A percentile compares a stretch with the other conserved stretches of the same genome.
These are phyloP conservation scores for Acanthamoeba triangularis DNA, from an alignment of 208 protist species.

Conservation along the genomic window DNA sequence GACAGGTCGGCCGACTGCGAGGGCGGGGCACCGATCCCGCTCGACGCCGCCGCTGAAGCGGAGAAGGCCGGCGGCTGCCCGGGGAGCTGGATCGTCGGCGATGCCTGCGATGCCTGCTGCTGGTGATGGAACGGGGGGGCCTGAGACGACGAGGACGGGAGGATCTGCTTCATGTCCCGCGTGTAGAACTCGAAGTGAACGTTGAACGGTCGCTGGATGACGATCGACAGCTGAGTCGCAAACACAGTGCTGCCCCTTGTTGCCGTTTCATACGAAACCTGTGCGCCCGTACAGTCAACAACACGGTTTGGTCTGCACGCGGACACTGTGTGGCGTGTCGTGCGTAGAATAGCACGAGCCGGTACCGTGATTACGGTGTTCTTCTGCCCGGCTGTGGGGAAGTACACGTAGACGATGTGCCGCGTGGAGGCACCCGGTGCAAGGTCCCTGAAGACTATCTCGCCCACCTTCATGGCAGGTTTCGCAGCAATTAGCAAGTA, in stretches of 20 bases:
- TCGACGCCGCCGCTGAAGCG: neutral
- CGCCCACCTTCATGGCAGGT: neutral
- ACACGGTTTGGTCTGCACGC: neutral
- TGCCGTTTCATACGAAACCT: conserved; percentile 6
- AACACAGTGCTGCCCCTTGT: neutral
- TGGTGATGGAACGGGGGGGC: neutral
- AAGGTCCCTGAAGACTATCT: neutral
- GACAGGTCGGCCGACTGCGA: conserved; percentile 15
- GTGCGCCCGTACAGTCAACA: neutral
- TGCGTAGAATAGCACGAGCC: neutral
- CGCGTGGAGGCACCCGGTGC: neutral
- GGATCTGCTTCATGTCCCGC: conserved; percentile 11
- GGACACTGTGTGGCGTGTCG: neutral
- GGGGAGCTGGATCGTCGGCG: neutral
- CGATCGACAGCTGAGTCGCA: neutral
- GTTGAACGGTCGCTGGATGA: conserved; percentile 58
- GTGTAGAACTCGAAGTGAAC: conserved; percentile 44
- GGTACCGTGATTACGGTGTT: neutral
- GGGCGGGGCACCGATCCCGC: neutral
- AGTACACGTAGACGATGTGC: conserved; percentile 29
- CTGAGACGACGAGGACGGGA: neutral
- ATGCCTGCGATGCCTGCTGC: neutral
- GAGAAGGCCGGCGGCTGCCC: neutral
- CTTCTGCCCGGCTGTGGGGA: conserved; percentile 32
- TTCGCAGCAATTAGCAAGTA: neutral